Conservation (phyloP, 768 basidiomycete species). For the Gloeophyllum trabeum region DNA sequence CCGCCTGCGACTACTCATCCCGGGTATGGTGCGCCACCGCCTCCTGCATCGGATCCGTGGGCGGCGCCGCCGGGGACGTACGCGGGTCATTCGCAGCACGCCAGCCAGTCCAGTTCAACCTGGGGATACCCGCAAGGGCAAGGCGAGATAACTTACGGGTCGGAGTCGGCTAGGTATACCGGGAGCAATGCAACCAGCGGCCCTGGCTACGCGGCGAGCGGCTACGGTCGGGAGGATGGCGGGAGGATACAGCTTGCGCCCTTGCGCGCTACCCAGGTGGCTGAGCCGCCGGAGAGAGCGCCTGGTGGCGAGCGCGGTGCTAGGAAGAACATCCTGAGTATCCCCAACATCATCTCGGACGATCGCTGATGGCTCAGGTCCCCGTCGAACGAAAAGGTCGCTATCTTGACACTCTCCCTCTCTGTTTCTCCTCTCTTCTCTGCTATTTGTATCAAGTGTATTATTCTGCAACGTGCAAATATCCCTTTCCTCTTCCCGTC, state of each 20-base stretch:
- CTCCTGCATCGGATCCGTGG: background rate
- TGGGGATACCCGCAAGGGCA: background rate
- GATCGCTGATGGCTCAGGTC: slow-evolving; percentile 15
- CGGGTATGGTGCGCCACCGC: background rate
- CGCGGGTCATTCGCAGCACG: slow-evolving; percentile 10
- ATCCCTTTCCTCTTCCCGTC: too few species aligned
- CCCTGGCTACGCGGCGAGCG: slow-evolving; percentile 3
- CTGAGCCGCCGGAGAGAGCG: background rate
- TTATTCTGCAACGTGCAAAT: too few species aligned
- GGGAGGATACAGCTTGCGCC: slow-evolving; percentile 46
- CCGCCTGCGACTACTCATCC: background rate
- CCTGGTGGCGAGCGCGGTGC: slow-evolving; percentile 12
- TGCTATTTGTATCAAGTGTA: too few species aligned
- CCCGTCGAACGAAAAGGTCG: too few species aligned
- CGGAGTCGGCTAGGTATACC: background rate
- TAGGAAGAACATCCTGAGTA: slow-evolving; percentile 61
- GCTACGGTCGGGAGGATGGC: slow-evolving; percentile 12
- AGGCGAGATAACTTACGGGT: background rate
- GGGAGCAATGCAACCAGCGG: background rate
- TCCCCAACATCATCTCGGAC: slow-evolving; percentile 61
- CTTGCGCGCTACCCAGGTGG: slow-evolving; percentile 16
- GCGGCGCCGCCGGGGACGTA: background rate
- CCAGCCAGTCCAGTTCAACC: background rate
- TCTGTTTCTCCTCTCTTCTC: too few species aligned
- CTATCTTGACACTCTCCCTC: too few species aligned